Conservation (phyloP, 306 rosid genomes). For the Phaseolus lunatus region DNA sequence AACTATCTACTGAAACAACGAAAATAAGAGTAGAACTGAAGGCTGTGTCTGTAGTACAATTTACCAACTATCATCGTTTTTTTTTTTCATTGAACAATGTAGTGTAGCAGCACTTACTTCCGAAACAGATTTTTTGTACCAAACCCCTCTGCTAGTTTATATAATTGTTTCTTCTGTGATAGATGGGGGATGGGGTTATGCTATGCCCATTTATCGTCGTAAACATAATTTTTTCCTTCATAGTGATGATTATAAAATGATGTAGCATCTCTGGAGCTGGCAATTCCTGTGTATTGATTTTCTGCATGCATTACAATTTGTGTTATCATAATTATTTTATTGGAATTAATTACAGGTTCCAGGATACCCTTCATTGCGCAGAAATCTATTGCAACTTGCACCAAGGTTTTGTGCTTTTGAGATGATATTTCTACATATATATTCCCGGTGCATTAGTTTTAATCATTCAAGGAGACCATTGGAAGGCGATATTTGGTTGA, state of each 20-base stretch:
- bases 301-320: conserved; percentile 30
- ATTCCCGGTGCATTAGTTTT: conserved; percentile 14
- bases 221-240: not conserved
- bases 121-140: conserved; percentile 1
- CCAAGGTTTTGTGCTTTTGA: conserved; percentile 65
- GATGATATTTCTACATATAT: conserved; percentile 12
- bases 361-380: conserved; percentile 73
- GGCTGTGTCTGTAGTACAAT: not conserved
- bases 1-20: not conserved
- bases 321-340: conserved; percentile 34
- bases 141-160: conserved; percentile 6
- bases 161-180: conserved; percentile 1
- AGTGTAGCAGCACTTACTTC: not conserved
- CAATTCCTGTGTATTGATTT: conserved; percentile 15
- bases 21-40: conserved; percentile 4
- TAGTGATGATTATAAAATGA: conserved; percentile 27
- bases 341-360: conserved; percentile 54
- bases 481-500: conserved; percentile 27
- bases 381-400: conserved; percentile 75
- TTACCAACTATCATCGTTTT: not conserved
- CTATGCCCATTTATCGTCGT: conserved; percentile 7
- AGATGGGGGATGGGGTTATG: conserved; percentile 19
- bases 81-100: not conserved
- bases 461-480: conserved; percentile 9
- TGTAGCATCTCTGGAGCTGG: conserved; percentile 25